These are phyloP conservation scores for Trichoderma lentiforme DNA, from an alignment of 2,329 filamentous ascomycete genomes.

Conservation along the genomic window DNA sequence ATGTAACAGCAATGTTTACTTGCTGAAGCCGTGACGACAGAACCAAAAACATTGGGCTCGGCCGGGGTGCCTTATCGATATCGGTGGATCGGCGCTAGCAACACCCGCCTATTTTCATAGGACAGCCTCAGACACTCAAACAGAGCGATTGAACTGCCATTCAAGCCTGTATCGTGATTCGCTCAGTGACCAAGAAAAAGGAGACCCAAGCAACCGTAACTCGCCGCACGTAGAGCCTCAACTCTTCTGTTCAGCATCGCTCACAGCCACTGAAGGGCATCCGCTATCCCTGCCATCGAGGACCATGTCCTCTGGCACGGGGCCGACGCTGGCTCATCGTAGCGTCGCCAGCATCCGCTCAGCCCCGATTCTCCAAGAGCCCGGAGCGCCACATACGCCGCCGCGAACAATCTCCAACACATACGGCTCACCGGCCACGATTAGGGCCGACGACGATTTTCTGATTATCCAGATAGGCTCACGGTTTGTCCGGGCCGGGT, in stretches of 20 bases:
- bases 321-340: conserved; percentile 52
- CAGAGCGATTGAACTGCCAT: not conserved
- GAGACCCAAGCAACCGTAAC: not conserved
- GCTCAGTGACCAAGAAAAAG: not conserved
- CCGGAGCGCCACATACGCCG: conserved; percentile 58
- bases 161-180: not conserved
- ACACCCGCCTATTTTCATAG: conserved; percentile 9
- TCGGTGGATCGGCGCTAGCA: conserved; percentile 29
- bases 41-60: not conserved
- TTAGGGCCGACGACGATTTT: conserved; percentile 77
- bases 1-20: not conserved
- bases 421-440: conserved; percentile 57
- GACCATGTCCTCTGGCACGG: conserved; percentile 44
- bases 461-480: conserved; percentile 81
- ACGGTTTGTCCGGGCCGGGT: conserved; percentile 75
- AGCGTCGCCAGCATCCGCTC: conserved; percentile 56
- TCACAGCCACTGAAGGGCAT: not conserved
- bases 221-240: not conserved
- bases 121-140: not conserved
- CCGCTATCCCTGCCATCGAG: not conserved
- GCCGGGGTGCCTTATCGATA: conserved; percentile 4
- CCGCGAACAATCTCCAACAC: conserved; percentile 51
- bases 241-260: not conserved
- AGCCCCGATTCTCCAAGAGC: conserved; percentile 34
- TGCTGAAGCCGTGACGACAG: conserved; percentile 27